Evolutionary conservation across 805 yeast genomes (phyloP).

Genomic region (Maudiozyma turicensis): DNA sequence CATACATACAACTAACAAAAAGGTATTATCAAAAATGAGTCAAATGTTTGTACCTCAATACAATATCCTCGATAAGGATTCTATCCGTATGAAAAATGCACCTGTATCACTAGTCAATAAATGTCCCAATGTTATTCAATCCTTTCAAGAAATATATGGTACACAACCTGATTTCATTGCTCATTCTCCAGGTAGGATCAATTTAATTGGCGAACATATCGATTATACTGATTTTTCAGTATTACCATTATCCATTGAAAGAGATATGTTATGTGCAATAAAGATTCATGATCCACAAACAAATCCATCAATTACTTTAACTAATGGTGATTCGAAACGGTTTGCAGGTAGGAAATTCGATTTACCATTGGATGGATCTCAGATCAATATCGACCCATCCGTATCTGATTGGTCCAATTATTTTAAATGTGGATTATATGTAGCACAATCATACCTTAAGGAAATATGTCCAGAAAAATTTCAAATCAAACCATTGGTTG

Average conservation of each 20-base stretch:
- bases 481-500: constrained; percentile 29
- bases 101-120: constrained; percentile 6
- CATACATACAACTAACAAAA: background rate
- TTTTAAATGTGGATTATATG: constrained; percentile 55
- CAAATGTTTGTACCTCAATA: constrained; percentile 14
- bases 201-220: constrained; percentile 65
- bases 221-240: constrained; percentile 61
- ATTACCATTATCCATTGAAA: constrained; percentile 63
- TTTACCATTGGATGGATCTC: constrained; percentile 33
- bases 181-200: constrained; percentile 70
- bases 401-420: constrained; percentile 55
- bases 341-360: constrained; percentile 32
- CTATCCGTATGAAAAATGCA: background rate
- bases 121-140: constrained; percentile 4
- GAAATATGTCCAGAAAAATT: constrained; percentile 24
- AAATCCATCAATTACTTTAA: constrained; percentile 24
- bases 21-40: background rate
- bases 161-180: constrained; percentile 34
- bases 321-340: constrained; percentile 26
- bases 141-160: constrained; percentile 8
- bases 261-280: constrained; percentile 53
- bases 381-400: constrained; percentile 39
- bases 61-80: background rate
- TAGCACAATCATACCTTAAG: constrained; percentile 42
- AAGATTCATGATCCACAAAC: constrained; percentile 12